Evolutionary conservation across 139 green algal species (phyloP).

Genomic region (Ulvella scutata): DNA sequence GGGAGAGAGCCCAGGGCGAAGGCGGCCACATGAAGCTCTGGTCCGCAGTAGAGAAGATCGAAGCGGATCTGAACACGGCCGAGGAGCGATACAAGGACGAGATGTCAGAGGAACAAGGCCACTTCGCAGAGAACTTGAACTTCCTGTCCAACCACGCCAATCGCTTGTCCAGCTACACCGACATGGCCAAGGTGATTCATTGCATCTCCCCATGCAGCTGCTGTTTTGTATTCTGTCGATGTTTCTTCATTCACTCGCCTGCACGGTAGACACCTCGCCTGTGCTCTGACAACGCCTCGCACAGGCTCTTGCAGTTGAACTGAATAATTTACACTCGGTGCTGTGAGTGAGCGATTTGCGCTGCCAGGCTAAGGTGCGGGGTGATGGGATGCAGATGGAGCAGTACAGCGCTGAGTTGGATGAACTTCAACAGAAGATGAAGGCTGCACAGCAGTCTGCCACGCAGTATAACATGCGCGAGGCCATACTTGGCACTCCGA

Average conservation of each 20-base stretch:
- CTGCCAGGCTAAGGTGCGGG: no score
- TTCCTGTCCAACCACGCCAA: conserved; percentile 19
- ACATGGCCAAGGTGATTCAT: conserved; percentile 3
- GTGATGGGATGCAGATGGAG: conserved; percentile 3
- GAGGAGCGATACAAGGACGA: conserved; percentile 35
- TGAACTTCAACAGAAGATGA: not conserved
- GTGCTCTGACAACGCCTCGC: no score
- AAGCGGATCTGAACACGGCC: conserved; percentile 6
- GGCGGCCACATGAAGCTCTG: not conserved
- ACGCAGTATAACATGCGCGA: conserved; percentile 23
- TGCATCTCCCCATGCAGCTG: no score
- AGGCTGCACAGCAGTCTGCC: not conserved
- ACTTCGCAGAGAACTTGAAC: conserved; percentile 28
- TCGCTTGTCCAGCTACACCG: not conserved
- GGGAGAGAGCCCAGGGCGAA: not conserved
- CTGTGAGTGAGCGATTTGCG: no score
- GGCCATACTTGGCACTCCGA: conserved; percentile 31
- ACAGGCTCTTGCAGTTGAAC: no score
- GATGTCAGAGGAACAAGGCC: conserved; percentile 43
- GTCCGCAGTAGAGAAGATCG: not conserved
- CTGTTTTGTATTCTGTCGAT: no score
- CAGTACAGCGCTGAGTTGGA: not conserved
- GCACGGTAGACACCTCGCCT: no score
- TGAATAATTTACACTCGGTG: no score
- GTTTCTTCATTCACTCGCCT: no score